Conservation (phyloP, 2,329 filamentous ascomycete species). For the Fusarium torulosum region DNA sequence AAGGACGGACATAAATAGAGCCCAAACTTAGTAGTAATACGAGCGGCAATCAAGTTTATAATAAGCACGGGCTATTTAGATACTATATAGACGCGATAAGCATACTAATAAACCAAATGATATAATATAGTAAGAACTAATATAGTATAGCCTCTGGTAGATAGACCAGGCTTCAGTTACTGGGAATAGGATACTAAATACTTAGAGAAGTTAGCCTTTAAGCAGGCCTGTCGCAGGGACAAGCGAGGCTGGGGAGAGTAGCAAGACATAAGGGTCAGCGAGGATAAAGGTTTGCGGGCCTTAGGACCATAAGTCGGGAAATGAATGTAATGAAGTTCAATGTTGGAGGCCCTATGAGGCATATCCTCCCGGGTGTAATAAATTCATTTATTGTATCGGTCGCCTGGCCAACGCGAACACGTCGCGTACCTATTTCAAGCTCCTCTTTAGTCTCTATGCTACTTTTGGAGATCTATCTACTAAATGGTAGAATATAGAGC, state of each 20-base stretch:
- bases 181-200: neutral
- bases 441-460: too few species aligned
- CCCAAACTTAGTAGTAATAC: too few species aligned
- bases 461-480: too few species aligned
- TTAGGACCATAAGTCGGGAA: neutral
- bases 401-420: too few species aligned
- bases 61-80: too few species aligned
- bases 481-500: too few species aligned
- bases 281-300: neutral
- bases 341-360: neutral
- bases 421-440: too few species aligned
- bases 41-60: too few species aligned
- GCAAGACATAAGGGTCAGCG: neutral
- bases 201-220: neutral
- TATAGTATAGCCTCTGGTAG: neutral
- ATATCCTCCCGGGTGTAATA: constrained; percentile 2
- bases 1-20: too few species aligned
- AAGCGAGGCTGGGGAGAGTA: neutral
- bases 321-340: neutral
- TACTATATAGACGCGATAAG: too few species aligned
- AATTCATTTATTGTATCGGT: neutral
- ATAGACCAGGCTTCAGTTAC: neutral
- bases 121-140: too few species aligned
- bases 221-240: neutral
- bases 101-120: too few species aligned